These are phyloP conservation scores for Stachybotrys chartarum DNA, from an alignment of 2,329 filamentous ascomycete genomes.

Conservation along the genomic window DNA sequence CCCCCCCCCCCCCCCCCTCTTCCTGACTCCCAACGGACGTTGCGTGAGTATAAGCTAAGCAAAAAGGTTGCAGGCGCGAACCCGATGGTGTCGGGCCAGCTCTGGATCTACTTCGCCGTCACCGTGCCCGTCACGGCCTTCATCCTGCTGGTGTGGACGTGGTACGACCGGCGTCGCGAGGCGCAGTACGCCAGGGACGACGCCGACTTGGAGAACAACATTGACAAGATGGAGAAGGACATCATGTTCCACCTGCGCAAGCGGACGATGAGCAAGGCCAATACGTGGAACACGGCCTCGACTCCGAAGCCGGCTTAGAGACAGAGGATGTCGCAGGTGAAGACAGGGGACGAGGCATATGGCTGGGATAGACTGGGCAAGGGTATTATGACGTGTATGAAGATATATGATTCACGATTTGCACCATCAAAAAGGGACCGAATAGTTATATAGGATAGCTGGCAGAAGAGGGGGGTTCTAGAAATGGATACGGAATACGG, in stretches of 20 bases:
- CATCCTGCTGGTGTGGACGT: slow-evolving; percentile 49
- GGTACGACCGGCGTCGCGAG: slow-evolving; percentile 45
- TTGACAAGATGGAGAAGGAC: slow-evolving; percentile 48
- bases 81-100: slow-evolving; percentile 38
- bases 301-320: neutral
- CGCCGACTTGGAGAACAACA: slow-evolving; percentile 43
- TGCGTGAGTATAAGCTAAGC: neutral
- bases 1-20: neutral
- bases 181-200: slow-evolving; percentile 41
- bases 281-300: slow-evolving; percentile 41
- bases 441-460: no score
- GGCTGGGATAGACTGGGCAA: neutral
- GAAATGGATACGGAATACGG: neutral
- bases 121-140: slow-evolving; percentile 49
- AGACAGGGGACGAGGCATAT: neutral
- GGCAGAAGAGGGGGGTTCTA: no score
- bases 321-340: neutral
- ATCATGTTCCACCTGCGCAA: slow-evolving; percentile 50
- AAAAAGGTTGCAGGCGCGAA: slow-evolving; percentile 16
- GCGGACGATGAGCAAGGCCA: slow-evolving; percentile 48
- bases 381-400: neutral
- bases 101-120: slow-evolving; percentile 59
- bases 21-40: neutral
- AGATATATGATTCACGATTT: neutral
- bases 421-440: neutral